A percentile compares a stretch with the other conserved stretches of the same genome.
phyloP scores from a whole-genome alignment of 2,329 filamentous ascomycete species.

The Lachnellula hyalina region DNA sequence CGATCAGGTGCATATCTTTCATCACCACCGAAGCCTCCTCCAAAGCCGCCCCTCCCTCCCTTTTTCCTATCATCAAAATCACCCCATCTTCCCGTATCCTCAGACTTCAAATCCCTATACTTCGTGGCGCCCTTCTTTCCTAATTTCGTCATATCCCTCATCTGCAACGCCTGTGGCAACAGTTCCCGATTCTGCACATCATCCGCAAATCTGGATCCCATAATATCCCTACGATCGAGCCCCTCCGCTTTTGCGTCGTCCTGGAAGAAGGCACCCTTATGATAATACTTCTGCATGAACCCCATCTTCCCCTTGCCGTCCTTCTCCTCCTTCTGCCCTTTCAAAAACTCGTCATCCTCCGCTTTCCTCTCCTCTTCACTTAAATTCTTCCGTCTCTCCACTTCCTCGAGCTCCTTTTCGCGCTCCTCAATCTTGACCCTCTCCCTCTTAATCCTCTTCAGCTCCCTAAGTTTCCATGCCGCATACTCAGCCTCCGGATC shows the following conservation, averaged over 20 bases:
- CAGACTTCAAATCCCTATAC: constrained; percentile 80
- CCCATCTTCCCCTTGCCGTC: constrained; percentile 72
- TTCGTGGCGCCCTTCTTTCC: constrained; percentile 87
- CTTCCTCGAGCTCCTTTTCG: constrained; percentile 81
- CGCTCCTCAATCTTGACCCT: constrained; percentile 76
- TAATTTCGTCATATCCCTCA: constrained; percentile 88
- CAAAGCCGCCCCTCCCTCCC: constrained; percentile 24
- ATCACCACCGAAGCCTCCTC: constrained; percentile 45
- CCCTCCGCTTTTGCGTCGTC: constrained; percentile 73
- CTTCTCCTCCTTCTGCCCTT: constrained; percentile 50
- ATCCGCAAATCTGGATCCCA: constrained; percentile 77
- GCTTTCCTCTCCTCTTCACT: constrained; percentile 78
- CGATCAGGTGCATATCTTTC: constrained; percentile 65
- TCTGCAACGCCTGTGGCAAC: constrained; percentile 85
- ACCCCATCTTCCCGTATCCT: constrained; percentile 90
- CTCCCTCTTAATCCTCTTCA: constrained; percentile 82
- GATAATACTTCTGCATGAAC: constrained; percentile 94
- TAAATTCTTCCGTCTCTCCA: constrained; percentile 81
- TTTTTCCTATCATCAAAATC: constrained; percentile 49
- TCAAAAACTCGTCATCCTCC: constrained; percentile 76
- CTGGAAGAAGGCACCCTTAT: constrained; percentile 93
- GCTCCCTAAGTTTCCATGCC: constrained; percentile 89
- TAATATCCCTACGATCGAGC: constrained; percentile 74
- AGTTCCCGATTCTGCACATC: constrained; percentile 77
- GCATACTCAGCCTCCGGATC: constrained; percentile 86